phyloP scores from a whole-genome alignment of 2,329 filamentous ascomycete species.

The Penicillium sclerotigenum region DNA sequence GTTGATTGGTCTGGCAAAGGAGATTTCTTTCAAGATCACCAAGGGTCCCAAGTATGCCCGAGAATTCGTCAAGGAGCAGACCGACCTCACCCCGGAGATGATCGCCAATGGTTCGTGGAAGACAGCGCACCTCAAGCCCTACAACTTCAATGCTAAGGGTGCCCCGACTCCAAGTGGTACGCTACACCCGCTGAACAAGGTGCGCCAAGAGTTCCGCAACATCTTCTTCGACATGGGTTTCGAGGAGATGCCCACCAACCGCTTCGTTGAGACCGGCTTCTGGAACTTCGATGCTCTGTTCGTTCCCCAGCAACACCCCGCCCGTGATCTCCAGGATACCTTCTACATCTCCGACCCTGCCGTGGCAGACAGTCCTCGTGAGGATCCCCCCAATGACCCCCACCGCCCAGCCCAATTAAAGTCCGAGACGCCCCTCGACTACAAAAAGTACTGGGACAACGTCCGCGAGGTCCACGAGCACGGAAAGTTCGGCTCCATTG shows the following conservation, averaged over 20 bases:
- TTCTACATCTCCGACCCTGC: constrained; percentile 95
- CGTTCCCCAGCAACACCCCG: constrained; percentile 95
- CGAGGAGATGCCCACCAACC: constrained; percentile 93
- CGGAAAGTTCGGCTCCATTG: constrained; percentile 90
- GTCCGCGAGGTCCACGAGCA: constrained; percentile 82
- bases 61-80: constrained; percentile 88
- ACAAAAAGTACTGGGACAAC: constrained; percentile 83
- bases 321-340: constrained; percentile 94
- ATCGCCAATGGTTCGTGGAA: constrained; percentile 84
- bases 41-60: constrained; percentile 88
- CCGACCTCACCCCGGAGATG: constrained; percentile 93
- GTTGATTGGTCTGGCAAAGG: constrained; percentile 77
- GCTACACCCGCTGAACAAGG: constrained; percentile 73
- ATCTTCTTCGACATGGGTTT: constrained; percentile 99
- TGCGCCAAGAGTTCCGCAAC: constrained; percentile 89
- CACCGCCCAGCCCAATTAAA: constrained; percentile 34
- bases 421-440: constrained; percentile 56
- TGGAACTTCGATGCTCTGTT: constrained; percentile 99
- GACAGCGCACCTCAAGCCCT: constrained; percentile 80
- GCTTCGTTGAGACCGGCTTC: constrained; percentile 94
- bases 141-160: constrained; percentile 71
- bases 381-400: constrained; percentile 49
- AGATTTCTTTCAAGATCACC: constrained; percentile 75
- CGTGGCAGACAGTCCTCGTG: constrained; percentile 64
- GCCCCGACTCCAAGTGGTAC: constrained; percentile 49